Evolutionary conservation across 495 filamentous ascomycete species (phyloP).

Genomic region (Xylaria scruposa): DNA sequence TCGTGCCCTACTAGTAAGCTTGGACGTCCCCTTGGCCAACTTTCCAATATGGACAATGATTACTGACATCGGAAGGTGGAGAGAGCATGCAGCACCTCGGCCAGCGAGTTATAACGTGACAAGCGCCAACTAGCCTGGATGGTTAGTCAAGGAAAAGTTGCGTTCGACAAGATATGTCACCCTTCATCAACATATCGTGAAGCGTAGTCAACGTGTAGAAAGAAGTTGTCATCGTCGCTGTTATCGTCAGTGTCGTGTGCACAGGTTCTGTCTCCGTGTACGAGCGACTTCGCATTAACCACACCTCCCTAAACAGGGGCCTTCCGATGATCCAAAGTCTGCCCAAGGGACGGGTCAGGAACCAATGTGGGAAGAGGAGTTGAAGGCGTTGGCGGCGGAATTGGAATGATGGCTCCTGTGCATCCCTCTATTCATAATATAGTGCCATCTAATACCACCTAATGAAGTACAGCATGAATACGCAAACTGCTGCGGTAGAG

Average conservation of each 20-base stretch:
- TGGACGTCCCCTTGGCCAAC: conserved; percentile 13
- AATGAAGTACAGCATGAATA: conserved; percentile 8
- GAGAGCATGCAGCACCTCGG: conserved; percentile 25
- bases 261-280: background rate
- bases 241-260: conserved; percentile 1
- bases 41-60: conserved; percentile 4
- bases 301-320: background rate
- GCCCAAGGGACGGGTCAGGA: background rate
- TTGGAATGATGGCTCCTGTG: background rate
- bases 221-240: conserved; percentile 3
- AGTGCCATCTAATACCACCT: conserved; percentile 6
- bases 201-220: conserved; percentile 2
- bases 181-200: background rate
- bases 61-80: conserved; percentile 24
- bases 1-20: conserved; percentile 17
- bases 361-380: background rate
- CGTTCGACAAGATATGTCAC: background rate
- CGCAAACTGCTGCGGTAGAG: conserved; percentile 4
- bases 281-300: background rate
- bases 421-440: conserved; percentile 18
- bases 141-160: conserved; percentile 1
- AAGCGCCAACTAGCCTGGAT: background rate
- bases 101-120: conserved; percentile 24
- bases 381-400: conserved; percentile 4
- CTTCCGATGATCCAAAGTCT: conserved; percentile 3